A percentile compares a stretch with the other conserved stretches of the same genome.
phyloP scores from a whole-genome alignment of 768 basidiomycete genomes.

The Mycena crocata region DNA sequence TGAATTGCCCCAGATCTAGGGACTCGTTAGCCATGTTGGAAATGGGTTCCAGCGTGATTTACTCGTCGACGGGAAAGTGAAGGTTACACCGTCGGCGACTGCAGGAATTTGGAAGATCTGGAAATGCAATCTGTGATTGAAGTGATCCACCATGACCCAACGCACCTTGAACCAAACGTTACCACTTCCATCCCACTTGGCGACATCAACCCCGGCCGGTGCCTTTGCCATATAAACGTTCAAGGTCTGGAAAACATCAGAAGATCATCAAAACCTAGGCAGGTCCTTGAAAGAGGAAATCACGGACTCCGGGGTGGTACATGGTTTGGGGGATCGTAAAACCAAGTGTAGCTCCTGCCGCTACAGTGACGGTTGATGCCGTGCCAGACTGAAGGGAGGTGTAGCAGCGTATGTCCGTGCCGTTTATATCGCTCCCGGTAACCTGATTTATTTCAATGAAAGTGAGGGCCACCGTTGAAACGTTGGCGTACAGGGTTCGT shows the following conservation, averaged over 20 bases:
- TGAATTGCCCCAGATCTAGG: constrained; percentile 31
- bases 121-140: not conserved
- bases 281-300: not conserved
- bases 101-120: constrained; percentile 45
- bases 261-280: too few relatives aligned
- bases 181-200: constrained; percentile 23
- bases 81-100: constrained; percentile 46
- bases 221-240: constrained; percentile 30
- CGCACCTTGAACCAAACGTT: constrained; percentile 50
- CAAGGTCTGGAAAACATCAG: not conserved
- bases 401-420: not conserved
- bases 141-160: too few relatives aligned
- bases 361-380: not conserved
- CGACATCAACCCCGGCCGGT: constrained; percentile 21
- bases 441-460: not conserved
- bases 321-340: not conserved
- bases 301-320: constrained; percentile 19
- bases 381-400: not conserved
- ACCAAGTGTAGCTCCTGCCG: not conserved
- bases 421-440: too few relatives aligned
- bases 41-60: not conserved
- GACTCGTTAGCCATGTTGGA: not conserved
- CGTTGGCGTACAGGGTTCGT: constrained; percentile 10
- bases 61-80: constrained; percentile 43
- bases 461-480: not conserved